A percentile compares a stretch with the other conserved stretches of the same genome.
Evolutionary conservation across 1,284 basidiomycete species (phyloP).

Genomic region (Pseudozyma pruni): DNA sequence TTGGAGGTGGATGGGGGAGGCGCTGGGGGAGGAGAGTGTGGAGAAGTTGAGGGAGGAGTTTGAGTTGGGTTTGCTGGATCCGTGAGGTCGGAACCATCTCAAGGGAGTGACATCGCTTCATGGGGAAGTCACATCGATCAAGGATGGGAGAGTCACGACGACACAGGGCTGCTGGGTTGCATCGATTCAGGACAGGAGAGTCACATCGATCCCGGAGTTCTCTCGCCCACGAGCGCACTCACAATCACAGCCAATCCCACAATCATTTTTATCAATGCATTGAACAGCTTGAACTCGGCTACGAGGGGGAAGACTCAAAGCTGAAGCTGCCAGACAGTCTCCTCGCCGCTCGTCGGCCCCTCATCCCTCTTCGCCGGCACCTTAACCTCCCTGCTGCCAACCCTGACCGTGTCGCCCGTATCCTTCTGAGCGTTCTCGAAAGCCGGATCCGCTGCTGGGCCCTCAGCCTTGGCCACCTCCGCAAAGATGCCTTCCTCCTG

Average conservation of each 20-base stretch:
- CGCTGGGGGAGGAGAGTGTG: constrained; percentile 1
- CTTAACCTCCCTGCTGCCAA: constrained; percentile 28
- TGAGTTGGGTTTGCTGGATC: constrained; percentile 38
- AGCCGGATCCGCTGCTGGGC: constrained; percentile 21
- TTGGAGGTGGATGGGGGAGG: constrained; percentile 63
- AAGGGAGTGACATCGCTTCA: no score
- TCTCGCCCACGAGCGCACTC: no score
- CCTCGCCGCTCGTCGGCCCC: not conserved
- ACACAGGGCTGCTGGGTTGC: no score
- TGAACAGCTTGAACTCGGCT: no score
- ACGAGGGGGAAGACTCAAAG: no score
- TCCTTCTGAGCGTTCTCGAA: constrained; percentile 26
- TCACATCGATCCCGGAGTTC: no score
- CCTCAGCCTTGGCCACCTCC: constrained; percentile 22
- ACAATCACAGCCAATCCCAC: no score
- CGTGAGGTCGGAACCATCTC: constrained; percentile 1
- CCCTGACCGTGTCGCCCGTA: constrained; percentile 14
- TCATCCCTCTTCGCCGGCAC: constrained; percentile 1
- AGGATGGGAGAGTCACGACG: no score
- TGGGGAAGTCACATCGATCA: no score
- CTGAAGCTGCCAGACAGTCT: not conserved
- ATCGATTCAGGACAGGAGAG: no score
- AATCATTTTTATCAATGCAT: no score
- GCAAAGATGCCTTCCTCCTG: constrained; percentile 13
- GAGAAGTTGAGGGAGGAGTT: constrained; percentile 16